phyloP scores from a whole-genome alignment of 2,329 filamentous ascomycete genomes.

The Cladosporium austrohemisphaericum region DNA sequence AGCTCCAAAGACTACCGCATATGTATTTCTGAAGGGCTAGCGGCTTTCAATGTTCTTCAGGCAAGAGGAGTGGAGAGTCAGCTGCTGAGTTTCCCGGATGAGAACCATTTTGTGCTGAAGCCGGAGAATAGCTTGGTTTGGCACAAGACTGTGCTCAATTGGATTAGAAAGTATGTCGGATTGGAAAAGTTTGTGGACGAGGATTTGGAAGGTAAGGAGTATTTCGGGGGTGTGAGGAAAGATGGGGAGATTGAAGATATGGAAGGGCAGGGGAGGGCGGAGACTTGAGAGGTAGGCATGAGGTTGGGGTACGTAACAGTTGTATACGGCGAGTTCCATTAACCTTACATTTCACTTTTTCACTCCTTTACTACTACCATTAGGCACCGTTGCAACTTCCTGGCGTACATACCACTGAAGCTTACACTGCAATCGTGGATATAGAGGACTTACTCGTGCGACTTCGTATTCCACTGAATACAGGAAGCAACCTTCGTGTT shows the following conservation, averaged over 20 bases:
- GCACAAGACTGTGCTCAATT: conserved; percentile 80
- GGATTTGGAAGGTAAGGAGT: conserved; percentile 23
- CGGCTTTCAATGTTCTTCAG: conserved; percentile 83
- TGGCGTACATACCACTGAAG: no score
- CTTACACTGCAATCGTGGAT: no score
- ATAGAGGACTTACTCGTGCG: no score
- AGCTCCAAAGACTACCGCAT: conserved; percentile 86
- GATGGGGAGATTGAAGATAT: neutral
- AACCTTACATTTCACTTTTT: no score
- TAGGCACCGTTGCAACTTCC: no score
- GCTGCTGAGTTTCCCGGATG: conserved; percentile 76
- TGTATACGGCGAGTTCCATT: no score
- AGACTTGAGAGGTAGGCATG: neutral
- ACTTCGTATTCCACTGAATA: no score
- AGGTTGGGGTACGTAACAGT: no score
- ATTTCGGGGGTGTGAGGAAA: conserved; percentile 3
- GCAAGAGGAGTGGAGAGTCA: conserved; percentile 69
- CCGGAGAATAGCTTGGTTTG: conserved; percentile 87
- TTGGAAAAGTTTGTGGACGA: conserved; percentile 43
- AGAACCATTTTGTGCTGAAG: conserved; percentile 81
- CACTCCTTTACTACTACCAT: no score
- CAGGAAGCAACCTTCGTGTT: no score
- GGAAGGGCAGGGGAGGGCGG: neutral
- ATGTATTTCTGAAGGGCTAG: conserved; percentile 77
- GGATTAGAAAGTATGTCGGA: conserved; percentile 61